These are phyloP conservation scores for Lasiosphaeria hispida DNA, from an alignment of 495 filamentous ascomycete species.

Conservation along the genomic window DNA sequence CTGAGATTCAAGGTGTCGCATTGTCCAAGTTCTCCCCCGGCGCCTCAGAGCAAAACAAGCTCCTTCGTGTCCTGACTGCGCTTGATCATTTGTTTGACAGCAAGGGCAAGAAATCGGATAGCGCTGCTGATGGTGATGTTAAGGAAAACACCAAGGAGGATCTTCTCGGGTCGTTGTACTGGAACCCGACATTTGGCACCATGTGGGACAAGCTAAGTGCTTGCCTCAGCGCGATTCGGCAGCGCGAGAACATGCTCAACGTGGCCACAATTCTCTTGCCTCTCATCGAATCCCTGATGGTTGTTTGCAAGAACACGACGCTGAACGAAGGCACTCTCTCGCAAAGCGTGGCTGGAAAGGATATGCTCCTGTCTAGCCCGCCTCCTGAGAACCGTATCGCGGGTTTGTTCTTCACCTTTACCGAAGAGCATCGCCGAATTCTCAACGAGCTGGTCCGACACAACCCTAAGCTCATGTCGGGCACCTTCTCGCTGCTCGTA, in stretches of 20 bases:
- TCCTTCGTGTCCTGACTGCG: constrained; percentile 89
- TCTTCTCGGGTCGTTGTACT: constrained; percentile 81
- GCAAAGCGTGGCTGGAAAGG: constrained; percentile 55
- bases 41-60: constrained; percentile 91
- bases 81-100: constrained; percentile 93
- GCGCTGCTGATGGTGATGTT: constrained; percentile 53
- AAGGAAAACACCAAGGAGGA: constrained; percentile 65
- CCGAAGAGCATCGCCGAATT: constrained; percentile 96
- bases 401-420: constrained; percentile 95
- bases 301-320: constrained; percentile 95
- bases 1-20: constrained; percentile 91
- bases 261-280: constrained; percentile 93
- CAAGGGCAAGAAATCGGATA: constrained; percentile 57
- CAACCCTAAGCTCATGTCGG: constrained; percentile 97
- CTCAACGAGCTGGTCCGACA: constrained; percentile 96
- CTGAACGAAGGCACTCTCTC: constrained; percentile 61
- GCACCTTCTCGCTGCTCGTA: constrained; percentile 89
- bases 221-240: constrained; percentile 81
- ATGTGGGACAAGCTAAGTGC: constrained; percentile 94
- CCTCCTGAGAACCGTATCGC: constrained; percentile 80
- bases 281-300: constrained; percentile 94
- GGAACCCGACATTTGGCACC: constrained; percentile 81
- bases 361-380: constrained; percentile 72
- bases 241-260: constrained; percentile 92
- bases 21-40: constrained; percentile 93